These are phyloP conservation scores for Nematocida sp. DNA, from an alignment of 371 early-diverging fungal genomes.

Conservation along the genomic window DNA sequence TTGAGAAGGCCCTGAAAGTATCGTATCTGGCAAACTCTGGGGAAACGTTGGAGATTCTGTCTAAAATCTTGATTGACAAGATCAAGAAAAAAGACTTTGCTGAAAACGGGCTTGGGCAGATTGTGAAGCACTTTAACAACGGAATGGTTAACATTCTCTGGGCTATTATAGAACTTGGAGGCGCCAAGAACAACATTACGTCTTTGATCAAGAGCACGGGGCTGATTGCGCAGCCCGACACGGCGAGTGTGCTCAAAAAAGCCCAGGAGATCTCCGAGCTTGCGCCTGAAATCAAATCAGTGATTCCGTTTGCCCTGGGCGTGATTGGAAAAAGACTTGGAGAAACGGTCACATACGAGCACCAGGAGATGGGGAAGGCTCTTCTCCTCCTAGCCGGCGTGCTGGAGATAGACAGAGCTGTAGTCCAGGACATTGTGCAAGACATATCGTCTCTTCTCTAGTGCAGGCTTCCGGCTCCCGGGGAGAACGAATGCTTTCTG, in stretches of 20 bases:
- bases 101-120: not conserved
- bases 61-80: conserved; percentile 11
- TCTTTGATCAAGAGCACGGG: conserved; percentile 17
- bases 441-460: conserved; percentile 31
- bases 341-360: not conserved
- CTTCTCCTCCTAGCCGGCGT: conserved; percentile 37
- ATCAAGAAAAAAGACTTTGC: conserved; percentile 38
- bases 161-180: conserved; percentile 15
- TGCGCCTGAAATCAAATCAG: not conserved
- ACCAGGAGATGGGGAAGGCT: conserved; percentile 23
- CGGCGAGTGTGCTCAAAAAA: conserved; percentile 14
- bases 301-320: conserved; percentile 1
- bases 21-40: conserved; percentile 13
- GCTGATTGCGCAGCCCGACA: not conserved
- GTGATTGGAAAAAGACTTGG: conserved; percentile 13
- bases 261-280: not conserved
- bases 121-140: conserved; percentile 19
- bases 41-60: conserved; percentile 15
- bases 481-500: too few species aligned
- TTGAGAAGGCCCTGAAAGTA: conserved; percentile 42
- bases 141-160: conserved; percentile 11
- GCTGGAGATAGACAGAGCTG: conserved; percentile 21
- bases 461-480: too few species aligned
- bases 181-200: not conserved
- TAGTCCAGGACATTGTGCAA: conserved; percentile 20